A percentile compares a stretch with the other conserved stretches of the same genome.
phyloP scores from a whole-genome alignment of 2,329 filamentous ascomycete genomes.

The Harringtonia aguacate region DNA sequence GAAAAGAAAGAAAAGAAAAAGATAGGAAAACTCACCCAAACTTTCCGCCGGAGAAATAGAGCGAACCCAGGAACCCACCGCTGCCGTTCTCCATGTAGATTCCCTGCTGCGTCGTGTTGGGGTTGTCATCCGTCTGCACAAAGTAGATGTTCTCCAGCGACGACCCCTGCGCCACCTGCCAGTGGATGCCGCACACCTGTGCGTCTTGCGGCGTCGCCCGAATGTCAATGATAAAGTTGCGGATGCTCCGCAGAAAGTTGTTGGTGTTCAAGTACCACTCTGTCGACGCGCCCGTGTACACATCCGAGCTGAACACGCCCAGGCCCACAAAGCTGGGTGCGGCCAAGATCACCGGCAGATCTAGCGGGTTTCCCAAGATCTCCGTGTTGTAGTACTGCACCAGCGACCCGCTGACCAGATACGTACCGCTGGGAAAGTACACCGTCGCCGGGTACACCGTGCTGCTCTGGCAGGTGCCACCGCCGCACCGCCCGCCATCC shows the following conservation, averaged over 20 bases:
- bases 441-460: conserved; percentile 27
- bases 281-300: conserved; percentile 29
- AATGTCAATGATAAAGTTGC: conserved; percentile 49
- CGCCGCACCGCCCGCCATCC: conserved; percentile 27
- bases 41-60: conserved; percentile 54
- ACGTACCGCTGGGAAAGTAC: conserved; percentile 44
- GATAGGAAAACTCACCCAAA: too few species aligned
- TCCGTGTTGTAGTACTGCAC: conserved; percentile 72
- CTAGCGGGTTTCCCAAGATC: conserved; percentile 58
- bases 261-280: conserved; percentile 38
- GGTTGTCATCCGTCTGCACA: conserved; percentile 32
- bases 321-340: conserved; percentile 36
- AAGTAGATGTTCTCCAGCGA: conserved; percentile 49
- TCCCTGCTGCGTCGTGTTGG: conserved; percentile 43
- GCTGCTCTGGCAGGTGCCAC: conserved; percentile 30
- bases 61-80: conserved; percentile 38
- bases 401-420: conserved; percentile 59
- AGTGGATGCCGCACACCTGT: conserved; percentile 49
- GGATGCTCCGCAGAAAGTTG: conserved; percentile 48
- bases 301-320: conserved; percentile 38
- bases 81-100: conserved; percentile 27
- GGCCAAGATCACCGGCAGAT: conserved; percentile 44
- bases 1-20: too few species aligned
- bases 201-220: conserved; percentile 37
- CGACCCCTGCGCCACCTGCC: conserved; percentile 58